phyloP scores from a whole-genome alignment of 345 rosid genomes.

The Mercurialis annua region DNA sequence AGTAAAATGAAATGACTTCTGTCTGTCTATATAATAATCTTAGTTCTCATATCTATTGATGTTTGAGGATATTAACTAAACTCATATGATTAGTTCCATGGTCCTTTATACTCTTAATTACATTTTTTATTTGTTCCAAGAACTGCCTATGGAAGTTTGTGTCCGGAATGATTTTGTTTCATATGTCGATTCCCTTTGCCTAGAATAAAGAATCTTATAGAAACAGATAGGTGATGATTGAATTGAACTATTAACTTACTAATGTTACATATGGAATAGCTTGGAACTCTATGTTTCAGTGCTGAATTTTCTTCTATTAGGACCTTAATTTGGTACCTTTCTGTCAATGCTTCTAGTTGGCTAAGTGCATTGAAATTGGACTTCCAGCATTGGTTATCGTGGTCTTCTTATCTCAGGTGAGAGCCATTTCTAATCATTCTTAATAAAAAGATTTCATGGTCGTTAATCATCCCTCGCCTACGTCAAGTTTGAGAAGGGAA shows the following conservation, averaged over 20 bases:
- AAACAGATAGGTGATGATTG: neutral
- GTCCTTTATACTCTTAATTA: neutral
- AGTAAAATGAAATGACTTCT: neutral
- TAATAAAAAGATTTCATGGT: neutral
- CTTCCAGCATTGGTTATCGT: slow-evolving; percentile 69
- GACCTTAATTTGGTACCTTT: neutral
- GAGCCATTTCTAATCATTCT: slow-evolving; percentile 6
- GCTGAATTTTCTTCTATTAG: slow-evolving; percentile 5
- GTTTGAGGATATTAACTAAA: neutral
- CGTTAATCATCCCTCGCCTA: neutral
- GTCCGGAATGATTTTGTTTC: neutral
- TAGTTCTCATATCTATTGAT: neutral
- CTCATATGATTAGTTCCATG: neutral
- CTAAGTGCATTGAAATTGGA: slow-evolving; percentile 75
- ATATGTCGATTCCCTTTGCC: neutral
- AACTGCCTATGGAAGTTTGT: neutral
- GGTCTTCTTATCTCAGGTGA: slow-evolving; percentile 76
- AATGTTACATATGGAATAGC: neutral
- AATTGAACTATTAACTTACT: neutral
- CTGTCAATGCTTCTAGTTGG: slow-evolving; percentile 47
- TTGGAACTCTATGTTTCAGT: neutral
- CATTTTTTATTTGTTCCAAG: neutral
- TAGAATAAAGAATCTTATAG: neutral
- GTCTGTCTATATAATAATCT: neutral
- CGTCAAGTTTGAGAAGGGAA: neutral